Evolutionary conservation across 148 eudicot genomes (phyloP), one percentile per base, ranked within the genome.

Genomic region (Vaccinium darrowii): DNA sequence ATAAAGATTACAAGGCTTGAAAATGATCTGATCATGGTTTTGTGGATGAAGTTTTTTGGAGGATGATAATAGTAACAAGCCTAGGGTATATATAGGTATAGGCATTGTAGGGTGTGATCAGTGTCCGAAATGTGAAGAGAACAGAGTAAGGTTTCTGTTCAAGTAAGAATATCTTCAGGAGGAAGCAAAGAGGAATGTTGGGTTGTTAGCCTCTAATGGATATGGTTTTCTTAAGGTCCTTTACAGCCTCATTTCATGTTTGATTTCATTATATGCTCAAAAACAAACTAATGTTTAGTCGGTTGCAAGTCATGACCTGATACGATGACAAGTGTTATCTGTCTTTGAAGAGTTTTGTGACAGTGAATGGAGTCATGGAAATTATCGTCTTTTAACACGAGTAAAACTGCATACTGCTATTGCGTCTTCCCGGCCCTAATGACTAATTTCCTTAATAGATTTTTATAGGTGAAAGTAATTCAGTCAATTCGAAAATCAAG

Each of bases 91-190:
- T 82, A 82, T 82, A 67, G 49, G 51, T 74, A 84, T 81, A 78
- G 90, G 86, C 74, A 82, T 85, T 67, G 76, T 8, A 25, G 77
- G 75, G 69, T 5, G 60, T 58, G 39, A 36, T 36, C 39, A 36
- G 39, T 36, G 39, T 36, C 39, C 47, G 57, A 73, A 52, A 52
- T 88, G 86, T 73, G 86, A 88, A 83, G 81, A 82, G 84, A 82
- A 88, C 87, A 62, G 57, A 80, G 21, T 12, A 47, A 63, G 76
- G 75, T 78, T 88, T 85, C 81, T 82, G 76, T 57, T 82, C 78
- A 88, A 87, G 90, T 82, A 91, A 92, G 94, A 93, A 94, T 93
- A 88, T 88, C 94, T 93, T 92, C 86, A 86, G 60, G 33, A 79
- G 80, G 91, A 94, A 91, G 98, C 89, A 93, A 94, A 90, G 72